Percentiles rank a stretch among this genome's conserved stretches.
Conservation (phyloP, 495 filamentous ascomycete species). For the Pyrenula massariospora region DNA sequence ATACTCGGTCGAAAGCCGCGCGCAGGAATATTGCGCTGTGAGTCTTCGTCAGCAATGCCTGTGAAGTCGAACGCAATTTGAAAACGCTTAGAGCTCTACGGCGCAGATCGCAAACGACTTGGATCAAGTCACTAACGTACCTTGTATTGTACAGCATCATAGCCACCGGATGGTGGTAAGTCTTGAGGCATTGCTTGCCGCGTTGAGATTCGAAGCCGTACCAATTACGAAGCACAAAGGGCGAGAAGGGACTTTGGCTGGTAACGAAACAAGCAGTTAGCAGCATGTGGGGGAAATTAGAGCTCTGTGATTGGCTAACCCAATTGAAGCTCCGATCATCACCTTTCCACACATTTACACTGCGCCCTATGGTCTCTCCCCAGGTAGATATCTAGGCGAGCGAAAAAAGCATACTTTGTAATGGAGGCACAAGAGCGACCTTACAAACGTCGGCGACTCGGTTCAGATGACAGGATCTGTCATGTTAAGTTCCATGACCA, state of each 20-base stretch:
- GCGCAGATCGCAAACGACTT: slow-evolving; percentile 5
- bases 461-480: too few species aligned
- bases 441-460: too few species aligned
- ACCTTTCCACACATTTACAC: too few species aligned
- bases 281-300: neutral
- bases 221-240: too few species aligned
- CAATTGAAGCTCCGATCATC: neutral
- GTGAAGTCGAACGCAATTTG: neutral
- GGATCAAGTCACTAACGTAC: slow-evolving; percentile 32
- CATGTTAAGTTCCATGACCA: too few species aligned
- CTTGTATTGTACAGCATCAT: slow-evolving; percentile 93
- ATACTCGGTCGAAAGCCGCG: slow-evolving; percentile 76
- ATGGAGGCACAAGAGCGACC: too few species aligned
- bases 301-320: neutral
- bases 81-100: neutral
- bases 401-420: too few species aligned
- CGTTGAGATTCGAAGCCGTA: too few species aligned
- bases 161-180: slow-evolving; percentile 90
- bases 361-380: too few species aligned
- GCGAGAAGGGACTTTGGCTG: too few species aligned
- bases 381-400: too few species aligned
- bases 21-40: slow-evolving; percentile 80
- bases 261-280: too few species aligned
- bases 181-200: slow-evolving; percentile 51
- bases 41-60: slow-evolving; percentile 4